Percentiles rank a stretch among this genome's conserved stretches.
These are phyloP conservation scores for Phymatotrichopsis omnivora DNA, from an alignment of 2,329 filamentous ascomycete species.

Conservation along the genomic window DNA sequence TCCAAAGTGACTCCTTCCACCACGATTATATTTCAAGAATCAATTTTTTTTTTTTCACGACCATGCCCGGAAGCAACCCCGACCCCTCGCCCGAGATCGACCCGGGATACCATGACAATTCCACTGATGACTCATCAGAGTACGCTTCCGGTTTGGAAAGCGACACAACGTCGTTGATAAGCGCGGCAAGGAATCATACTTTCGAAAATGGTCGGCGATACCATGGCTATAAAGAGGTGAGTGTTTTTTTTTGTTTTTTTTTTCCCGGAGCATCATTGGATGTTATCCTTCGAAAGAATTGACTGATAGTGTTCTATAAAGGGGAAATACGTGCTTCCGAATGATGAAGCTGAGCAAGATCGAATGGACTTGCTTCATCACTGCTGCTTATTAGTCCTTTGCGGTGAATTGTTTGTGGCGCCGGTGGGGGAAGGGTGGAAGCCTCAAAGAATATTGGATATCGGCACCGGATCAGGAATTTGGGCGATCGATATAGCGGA, in stretches of 20 bases:
- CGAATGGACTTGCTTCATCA: conserved; percentile 49
- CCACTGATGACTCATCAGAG: conserved; percentile 19
- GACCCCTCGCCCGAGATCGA: too few species aligned
- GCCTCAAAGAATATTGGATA: conserved; percentile 46
- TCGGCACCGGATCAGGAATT: conserved; percentile 50
- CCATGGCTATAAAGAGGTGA: conserved; percentile 42
- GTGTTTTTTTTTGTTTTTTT: not conserved
- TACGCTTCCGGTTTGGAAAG: conserved; percentile 17
- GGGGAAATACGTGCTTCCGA: conserved; percentile 49
- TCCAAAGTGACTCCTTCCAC: too few species aligned
- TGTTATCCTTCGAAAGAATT: conserved; percentile 1
- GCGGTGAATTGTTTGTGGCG: conserved; percentile 39
- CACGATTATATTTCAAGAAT: too few species aligned
- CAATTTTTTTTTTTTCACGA: too few species aligned
- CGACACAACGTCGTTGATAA: conserved; percentile 16
- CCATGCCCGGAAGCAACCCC: too few species aligned
- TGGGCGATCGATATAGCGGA: conserved; percentile 45
- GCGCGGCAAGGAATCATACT: conserved; percentile 7
- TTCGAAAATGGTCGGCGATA: conserved; percentile 48
- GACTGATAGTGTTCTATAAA: conserved; percentile 28
- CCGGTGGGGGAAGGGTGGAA: conserved; percentile 42
- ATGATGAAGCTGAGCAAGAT: conserved; percentile 51
- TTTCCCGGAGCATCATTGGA: too few species aligned
- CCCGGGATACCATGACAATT: too few species aligned
- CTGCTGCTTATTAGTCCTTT: conserved; percentile 41